Evolutionary conservation across 768 basidiomycete genomes (phyloP), one percentile per base, ranked within the genome.

Genomic region (Coprinopsis cinerea): DNA sequence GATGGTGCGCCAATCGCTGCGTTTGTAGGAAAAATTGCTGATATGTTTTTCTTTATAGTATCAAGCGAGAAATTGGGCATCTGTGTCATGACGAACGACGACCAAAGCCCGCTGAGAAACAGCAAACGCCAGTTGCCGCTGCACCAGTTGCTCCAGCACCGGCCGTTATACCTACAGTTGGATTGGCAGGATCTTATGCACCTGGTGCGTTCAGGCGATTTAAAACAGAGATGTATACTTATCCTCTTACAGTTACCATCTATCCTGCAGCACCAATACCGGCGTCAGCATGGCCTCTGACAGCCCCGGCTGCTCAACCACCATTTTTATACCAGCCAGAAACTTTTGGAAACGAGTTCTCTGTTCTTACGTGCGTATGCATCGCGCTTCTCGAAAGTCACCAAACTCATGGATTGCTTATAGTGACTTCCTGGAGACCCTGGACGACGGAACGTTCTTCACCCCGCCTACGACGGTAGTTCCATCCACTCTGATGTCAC

Each of bases 61-160:
- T 97, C 59, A 97, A 97, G 66, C 83, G 95, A 32, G 94, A 97
- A 66, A 97, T 97, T 53, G 90, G 92, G 0, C 92, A 96, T 69
- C 73, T 95, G 13, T 96, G 93, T 60, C 88, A 91, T 57, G 94
- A 95, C 64, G 92, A 94, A 61, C 79, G 79, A 51, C 75, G 82
- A 42, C 73, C 75, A 1, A 82, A 81, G 59, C 64, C 61, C 15
- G 55, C 60, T 36, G 75, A 75, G 7, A 82, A 81, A 53, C 70
- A 27, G 28, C 4, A 5, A 18, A 45, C 25, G 5, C 25, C 44
- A 18, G n/a, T 23, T 45, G n/a, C 73, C 28, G 62, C 63, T 50
- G 43, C 64, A 0, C 15, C 64, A 17, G 36, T 67, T 10, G 30
- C 70, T 30, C 55, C 54, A 13, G 55, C 55, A 2, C 45, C 62